phyloP scores from a whole-genome alignment of 2,329 filamentous ascomycete species.

The Hymenoscyphus occultus region DNA sequence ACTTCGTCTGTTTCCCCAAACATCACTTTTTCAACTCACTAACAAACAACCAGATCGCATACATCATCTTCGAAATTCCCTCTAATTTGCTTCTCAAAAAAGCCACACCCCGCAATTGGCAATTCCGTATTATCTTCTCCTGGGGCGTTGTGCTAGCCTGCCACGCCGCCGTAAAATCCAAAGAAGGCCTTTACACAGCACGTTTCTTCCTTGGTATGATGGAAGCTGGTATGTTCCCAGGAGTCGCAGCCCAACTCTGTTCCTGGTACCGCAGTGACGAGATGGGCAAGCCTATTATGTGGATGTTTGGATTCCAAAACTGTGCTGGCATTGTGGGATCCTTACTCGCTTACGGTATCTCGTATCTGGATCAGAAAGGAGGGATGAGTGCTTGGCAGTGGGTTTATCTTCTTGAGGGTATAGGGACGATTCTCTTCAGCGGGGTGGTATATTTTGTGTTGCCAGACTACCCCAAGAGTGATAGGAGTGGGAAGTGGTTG shows the following conservation, averaged over 20 bases:
- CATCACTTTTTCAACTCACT: neutral
- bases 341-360: slow-evolving; percentile 51
- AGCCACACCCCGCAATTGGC: slow-evolving; percentile 38
- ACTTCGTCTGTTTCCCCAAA: slow-evolving; percentile 36
- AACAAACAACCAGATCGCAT: slow-evolving; percentile 35
- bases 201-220: slow-evolving; percentile 43
- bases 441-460: slow-evolving; percentile 40
- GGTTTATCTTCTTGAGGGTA: slow-evolving; percentile 46
- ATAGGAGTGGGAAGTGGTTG: slow-evolving; percentile 39
- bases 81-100: slow-evolving; percentile 41
- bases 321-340: slow-evolving; percentile 39
- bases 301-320: slow-evolving; percentile 43
- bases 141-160: slow-evolving; percentile 42
- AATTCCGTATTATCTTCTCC: slow-evolving; percentile 38
- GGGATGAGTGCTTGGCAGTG: slow-evolving; percentile 58
- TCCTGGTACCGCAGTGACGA: slow-evolving; percentile 48
- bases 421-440: slow-evolving; percentile 42
- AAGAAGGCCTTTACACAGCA: slow-evolving; percentile 39
- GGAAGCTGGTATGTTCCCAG: slow-evolving; percentile 45
- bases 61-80: slow-evolving; percentile 42
- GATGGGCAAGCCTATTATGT: slow-evolving; percentile 42
- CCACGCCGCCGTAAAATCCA: slow-evolving; percentile 41
- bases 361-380: slow-evolving; percentile 41
- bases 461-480: slow-evolving; percentile 45
- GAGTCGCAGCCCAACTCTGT: slow-evolving; percentile 42